Evolutionary conservation across 1,284 basidiomycete genomes (phyloP).

Genomic region (Dichomitus squalens): DNA sequence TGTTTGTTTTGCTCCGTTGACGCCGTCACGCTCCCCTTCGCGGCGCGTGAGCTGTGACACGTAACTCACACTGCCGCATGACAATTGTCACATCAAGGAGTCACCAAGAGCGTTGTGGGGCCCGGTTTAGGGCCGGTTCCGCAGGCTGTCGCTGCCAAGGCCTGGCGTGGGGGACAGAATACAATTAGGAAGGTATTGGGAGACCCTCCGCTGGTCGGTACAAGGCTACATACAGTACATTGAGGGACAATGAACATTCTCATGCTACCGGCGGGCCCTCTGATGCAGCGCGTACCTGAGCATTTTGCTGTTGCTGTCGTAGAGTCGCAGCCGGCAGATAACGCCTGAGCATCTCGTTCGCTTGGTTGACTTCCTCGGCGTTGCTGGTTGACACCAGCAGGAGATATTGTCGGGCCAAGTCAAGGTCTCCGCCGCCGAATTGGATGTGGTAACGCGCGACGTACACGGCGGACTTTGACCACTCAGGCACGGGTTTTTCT

Average conservation of each 20-base stretch:
- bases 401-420: slow-evolving; percentile 66
- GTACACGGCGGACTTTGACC: slow-evolving; percentile 78
- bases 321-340: slow-evolving; percentile 15
- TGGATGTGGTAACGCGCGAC: slow-evolving; percentile 79
- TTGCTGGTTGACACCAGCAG: slow-evolving; percentile 76
- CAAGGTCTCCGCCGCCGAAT: slow-evolving; percentile 60
- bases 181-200: neutral
- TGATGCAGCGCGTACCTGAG: slow-evolving; percentile 5
- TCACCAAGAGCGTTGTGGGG: neutral
- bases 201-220: neutral
- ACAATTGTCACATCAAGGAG: neutral
- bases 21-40: slow-evolving; percentile 32
- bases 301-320: slow-evolving; percentile 14
- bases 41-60: slow-evolving; percentile 35
- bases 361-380: slow-evolving; percentile 69
- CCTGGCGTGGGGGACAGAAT: neutral
- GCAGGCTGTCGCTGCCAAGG: neutral
- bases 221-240: neutral
- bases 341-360: slow-evolving; percentile 49
- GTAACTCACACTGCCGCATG: neutral
- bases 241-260: neutral
- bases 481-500: slow-evolving; percentile 73
- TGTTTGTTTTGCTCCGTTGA: slow-evolving; percentile 56
- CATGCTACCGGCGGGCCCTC: slow-evolving; percentile 4
- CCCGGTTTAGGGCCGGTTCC: slow-evolving; percentile 41